Conservation (phyloP, 2,329 filamentous ascomycete genomes). For the Colletotrichum graminicola region DNA sequence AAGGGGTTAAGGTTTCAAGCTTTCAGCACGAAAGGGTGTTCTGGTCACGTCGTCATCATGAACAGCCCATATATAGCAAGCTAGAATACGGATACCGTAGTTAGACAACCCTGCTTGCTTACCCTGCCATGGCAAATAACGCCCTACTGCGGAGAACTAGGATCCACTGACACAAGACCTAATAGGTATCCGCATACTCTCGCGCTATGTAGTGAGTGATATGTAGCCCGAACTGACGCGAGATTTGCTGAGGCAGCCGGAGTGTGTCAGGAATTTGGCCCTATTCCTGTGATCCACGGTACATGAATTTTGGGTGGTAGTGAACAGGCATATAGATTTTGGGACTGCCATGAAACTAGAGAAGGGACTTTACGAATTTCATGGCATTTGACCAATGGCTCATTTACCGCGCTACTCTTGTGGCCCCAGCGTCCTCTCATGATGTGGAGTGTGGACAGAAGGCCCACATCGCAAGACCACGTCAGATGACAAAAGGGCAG, state of each 20-base stretch:
- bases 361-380: rapidly evolving
- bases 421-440: no score
- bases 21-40: neutral
- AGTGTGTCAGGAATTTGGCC: no score
- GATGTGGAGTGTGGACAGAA: neutral
- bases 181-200: neutral
- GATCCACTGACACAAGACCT: neutral
- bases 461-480: neutral
- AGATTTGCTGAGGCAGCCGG: no score
- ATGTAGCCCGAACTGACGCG: no score
- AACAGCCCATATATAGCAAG: neutral
- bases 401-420: no score
- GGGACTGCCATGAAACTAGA: no score
- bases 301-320: no score
- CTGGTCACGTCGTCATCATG: neutral
- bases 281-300: no score
- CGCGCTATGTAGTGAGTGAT: neutral
- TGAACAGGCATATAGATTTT: no score
- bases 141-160: neutral
- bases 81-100: neutral
- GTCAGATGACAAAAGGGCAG: neutral
- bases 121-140: neutral
- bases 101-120: neutral
- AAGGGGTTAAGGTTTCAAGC: neutral
- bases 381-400: no score